Evolutionary conservation across 2,329 filamentous ascomycete genomes (phyloP), one percentile per base, ranked within the genome.

Genomic region (Diaporthe destruens): DNA sequence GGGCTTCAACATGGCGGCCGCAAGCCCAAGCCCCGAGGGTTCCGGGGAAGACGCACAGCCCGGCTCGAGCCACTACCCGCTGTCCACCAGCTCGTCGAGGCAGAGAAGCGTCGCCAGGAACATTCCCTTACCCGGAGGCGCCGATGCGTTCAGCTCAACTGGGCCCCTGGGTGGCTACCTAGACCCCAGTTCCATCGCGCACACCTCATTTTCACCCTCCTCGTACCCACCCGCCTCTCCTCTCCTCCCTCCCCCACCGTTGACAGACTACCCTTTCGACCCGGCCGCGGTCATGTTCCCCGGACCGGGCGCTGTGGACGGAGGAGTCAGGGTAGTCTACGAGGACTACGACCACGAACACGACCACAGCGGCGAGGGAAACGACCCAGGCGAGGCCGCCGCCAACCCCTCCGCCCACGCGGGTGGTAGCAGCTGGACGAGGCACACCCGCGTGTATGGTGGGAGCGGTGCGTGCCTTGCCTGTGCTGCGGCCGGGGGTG

Each of bases 381-480:
- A 84, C 66, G 81, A 87, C 6, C 82, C 86, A 59, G 87, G 86
- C 36, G 86, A 89, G 76, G 85, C 87, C 71, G 85, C 87, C 71
- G 82, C 88, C 53, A 86, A 85, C 11, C 81, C 85, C 16, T 79
- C 85, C 71, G 84, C 88, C 76, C 82, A 82, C 71, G 80, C 36
- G 1, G 56, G 83, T 16, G 87, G 86, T 6, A 82, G 84, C 23
- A 84, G 84, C 54, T 90, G 88, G 88, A 87, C 84, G 76, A 84
- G 87, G 49, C 88, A 90, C 78, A 90, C 88, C 20, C 85, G 87
- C 34, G 88, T 90, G 34, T 90, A 89, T 75, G 88, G 88, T 36
- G 88, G 88, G 72, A 47, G 61, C 9, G 87, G 88, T 7, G 84
- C 87, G 3, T 90, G 88, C 74, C 82, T 89, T 51, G 87, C 88